A percentile compares a stretch with the other conserved stretches of the same genome.
phyloP scores from a whole-genome alignment of 1,284 basidiomycete genomes.

The Serendipita sp. region DNA sequence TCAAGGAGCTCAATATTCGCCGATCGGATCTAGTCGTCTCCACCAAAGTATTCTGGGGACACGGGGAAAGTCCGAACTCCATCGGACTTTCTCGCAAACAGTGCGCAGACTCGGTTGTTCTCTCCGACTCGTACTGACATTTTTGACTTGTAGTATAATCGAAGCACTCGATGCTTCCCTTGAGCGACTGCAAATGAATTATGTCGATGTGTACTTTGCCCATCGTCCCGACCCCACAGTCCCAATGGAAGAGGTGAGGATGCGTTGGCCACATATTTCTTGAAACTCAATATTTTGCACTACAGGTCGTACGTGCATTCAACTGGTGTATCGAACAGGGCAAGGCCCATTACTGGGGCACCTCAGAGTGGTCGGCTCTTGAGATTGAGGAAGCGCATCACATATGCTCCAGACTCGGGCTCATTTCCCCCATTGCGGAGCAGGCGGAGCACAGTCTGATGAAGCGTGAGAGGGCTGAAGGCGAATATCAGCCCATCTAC shows the following conservation, averaged over 20 bases:
- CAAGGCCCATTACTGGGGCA: slow-evolving; percentile 22
- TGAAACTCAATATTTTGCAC: background rate
- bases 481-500: slow-evolving; percentile 13
- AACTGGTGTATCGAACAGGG: slow-evolving; percentile 13
- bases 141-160: slow-evolving; percentile 10
- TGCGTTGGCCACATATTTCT: background rate
- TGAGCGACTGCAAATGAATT: slow-evolving; percentile 19
- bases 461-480: slow-evolving; percentile 13
- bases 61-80: slow-evolving; percentile 10
- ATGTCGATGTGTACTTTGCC: slow-evolving; percentile 20
- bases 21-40: slow-evolving; percentile 30
- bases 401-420: background rate
- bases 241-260: slow-evolving; percentile 14
- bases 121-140: too few relatives aligned
- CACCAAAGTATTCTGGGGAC: slow-evolving; percentile 17
- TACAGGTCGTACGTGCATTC: slow-evolving; percentile 12
- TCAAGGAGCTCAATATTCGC: slow-evolving; percentile 58
- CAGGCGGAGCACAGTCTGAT: slow-evolving; percentile 15
- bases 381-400: slow-evolving; percentile 20
- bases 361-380: slow-evolving; percentile 19
- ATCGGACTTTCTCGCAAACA: slow-evolving; percentile 11
- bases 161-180: slow-evolving; percentile 15
- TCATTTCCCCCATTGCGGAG: slow-evolving; percentile 14
- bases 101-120: background rate
- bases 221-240: slow-evolving; percentile 18